Conservation (phyloP, 2,329 filamentous ascomycete genomes). For the Cordyceps sp. region DNA sequence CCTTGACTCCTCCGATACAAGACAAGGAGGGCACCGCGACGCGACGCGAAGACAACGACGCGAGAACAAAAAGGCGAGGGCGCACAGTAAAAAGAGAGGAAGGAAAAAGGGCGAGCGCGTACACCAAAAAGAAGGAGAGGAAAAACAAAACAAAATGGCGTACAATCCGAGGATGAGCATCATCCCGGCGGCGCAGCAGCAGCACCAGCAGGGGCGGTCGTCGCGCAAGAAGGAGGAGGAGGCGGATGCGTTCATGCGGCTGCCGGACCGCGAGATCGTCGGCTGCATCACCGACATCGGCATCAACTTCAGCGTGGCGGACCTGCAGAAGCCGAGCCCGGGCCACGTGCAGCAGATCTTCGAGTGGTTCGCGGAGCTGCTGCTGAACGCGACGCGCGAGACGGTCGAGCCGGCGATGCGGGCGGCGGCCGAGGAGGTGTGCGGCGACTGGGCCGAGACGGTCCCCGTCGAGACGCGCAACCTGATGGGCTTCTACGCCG, state of each 20-base stretch:
- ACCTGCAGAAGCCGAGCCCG: slow-evolving; percentile 86
- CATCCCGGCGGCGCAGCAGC: slow-evolving; percentile 31
- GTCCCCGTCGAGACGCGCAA: slow-evolving; percentile 79
- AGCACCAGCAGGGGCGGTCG: slow-evolving; percentile 29
- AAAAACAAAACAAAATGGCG: slow-evolving; percentile 23
- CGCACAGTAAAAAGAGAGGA: no score
- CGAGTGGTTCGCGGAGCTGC: slow-evolving; percentile 88
- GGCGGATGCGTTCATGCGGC: slow-evolving; percentile 41
- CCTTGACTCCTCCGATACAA: no score
- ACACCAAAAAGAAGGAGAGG: neutral
- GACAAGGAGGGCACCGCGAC: no score
- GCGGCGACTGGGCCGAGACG: slow-evolving; percentile 70
- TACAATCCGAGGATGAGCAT: slow-evolving; percentile 46
- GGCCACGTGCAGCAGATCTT: slow-evolving; percentile 94
- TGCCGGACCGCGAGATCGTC: slow-evolving; percentile 66
- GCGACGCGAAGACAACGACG: no score
- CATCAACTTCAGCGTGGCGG: slow-evolving; percentile 69
- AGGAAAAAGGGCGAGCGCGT: no score
- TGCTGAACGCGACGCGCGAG: slow-evolving; percentile 86
- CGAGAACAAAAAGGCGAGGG: no score
- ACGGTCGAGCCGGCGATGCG: slow-evolving; percentile 91
- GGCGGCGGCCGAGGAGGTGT: slow-evolving; percentile 76
- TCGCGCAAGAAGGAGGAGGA: slow-evolving; percentile 42
- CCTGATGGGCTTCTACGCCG: slow-evolving; percentile 89
- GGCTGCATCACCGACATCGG: slow-evolving; percentile 96